Evolutionary conservation across 148 eudicot species (phyloP).

Genomic region (Fagopyrum homotropicum): DNA sequence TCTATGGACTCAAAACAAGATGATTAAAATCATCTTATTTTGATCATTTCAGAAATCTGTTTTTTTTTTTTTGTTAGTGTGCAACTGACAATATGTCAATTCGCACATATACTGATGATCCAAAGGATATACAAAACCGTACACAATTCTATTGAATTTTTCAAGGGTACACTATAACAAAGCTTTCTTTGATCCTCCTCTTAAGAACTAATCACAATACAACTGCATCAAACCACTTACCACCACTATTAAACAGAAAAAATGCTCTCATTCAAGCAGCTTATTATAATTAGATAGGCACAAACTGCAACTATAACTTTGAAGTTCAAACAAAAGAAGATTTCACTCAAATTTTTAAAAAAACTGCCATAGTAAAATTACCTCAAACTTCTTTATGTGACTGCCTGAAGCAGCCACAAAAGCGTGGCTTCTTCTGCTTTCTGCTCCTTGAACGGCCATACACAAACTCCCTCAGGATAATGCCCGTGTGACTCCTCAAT

Average conservation of each 20-base stretch:
- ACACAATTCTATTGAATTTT: neutral
- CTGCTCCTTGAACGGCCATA: slow-evolving; percentile 39
- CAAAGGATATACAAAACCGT: neutral
- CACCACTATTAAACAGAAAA: slow-evolving; percentile 5
- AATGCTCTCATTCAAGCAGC: neutral
- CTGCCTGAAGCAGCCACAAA: slow-evolving; percentile 57
- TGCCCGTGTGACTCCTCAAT: slow-evolving; percentile 32
- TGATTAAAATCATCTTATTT: neutral
- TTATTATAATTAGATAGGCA: neutral
- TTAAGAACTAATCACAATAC: neutral
- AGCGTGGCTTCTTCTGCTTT: slow-evolving; percentile 45
- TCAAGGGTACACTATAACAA: neutral
- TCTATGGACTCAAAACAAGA: neutral
- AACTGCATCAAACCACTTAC: neutral
- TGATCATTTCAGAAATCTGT: neutral
- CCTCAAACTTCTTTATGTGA: slow-evolving; percentile 24
- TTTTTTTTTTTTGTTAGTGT: neutral
- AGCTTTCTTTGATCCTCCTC: neutral
- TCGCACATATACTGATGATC: neutral
- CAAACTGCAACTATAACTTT: neutral
- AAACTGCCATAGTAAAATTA: neutral
- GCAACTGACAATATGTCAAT: neutral
- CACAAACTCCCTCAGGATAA: slow-evolving; percentile 55
- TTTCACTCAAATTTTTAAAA: neutral
- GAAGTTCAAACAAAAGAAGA: neutral